phyloP scores from a whole-genome alignment of 164 flowering plant genomes.

The Santalum album region DNA sequence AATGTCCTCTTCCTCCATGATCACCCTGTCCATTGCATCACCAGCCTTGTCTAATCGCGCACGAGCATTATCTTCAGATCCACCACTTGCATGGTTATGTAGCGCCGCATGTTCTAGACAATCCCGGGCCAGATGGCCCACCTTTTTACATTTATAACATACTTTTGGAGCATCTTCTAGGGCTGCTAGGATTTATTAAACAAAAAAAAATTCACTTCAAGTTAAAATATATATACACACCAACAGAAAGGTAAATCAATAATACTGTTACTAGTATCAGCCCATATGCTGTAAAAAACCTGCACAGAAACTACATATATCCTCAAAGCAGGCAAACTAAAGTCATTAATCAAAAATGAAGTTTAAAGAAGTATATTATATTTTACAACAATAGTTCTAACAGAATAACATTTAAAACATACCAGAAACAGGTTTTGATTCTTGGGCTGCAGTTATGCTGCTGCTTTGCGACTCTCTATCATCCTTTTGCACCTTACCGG shows the following conservation, averaged over 20 bases:
- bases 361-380: too few relatives aligned
- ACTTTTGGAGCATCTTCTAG: conserved; percentile 36
- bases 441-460: conserved; percentile 16
- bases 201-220: too few relatives aligned
- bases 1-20: conserved; percentile 88
- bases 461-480: conserved; percentile 27
- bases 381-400: too few relatives aligned
- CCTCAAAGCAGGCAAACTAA: too few relatives aligned
- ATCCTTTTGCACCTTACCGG: conserved; percentile 49
- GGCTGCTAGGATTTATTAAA: too few relatives aligned
- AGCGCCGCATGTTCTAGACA: conserved; percentile 54
- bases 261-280: too few relatives aligned
- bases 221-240: too few relatives aligned
- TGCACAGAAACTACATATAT: too few relatives aligned
- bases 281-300: too few relatives aligned
- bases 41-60: conserved; percentile 13
- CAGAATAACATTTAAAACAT: conserved; percentile 7
- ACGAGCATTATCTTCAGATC: conserved; percentile 13
- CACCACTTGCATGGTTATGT: conserved; percentile 16
- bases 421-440: conserved; percentile 34
- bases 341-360: too few relatives aligned
- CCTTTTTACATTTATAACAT: conserved; percentile 87
- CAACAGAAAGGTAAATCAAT: too few relatives aligned
- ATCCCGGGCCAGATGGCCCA: conserved; percentile 79
- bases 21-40: conserved; percentile 42